Evolutionary conservation across 352 stramenopile genomes (phyloP).

Genomic region (Elongisporangium prolatum): DNA sequence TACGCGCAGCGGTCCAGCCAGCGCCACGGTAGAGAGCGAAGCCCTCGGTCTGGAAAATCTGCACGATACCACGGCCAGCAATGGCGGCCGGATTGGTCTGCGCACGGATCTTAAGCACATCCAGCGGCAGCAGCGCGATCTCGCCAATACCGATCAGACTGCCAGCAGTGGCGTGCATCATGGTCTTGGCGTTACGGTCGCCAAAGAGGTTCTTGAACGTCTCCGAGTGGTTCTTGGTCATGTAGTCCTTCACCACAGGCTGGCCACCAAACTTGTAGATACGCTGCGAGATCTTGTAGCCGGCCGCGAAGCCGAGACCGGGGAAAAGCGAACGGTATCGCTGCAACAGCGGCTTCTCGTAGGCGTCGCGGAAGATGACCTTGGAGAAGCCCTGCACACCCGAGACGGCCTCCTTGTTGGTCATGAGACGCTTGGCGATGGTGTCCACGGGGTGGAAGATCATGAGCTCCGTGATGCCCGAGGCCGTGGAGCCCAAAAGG

Average conservation of each 20-base stretch:
- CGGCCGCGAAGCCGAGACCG: constrained; percentile 90
- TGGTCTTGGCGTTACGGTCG: constrained; percentile 90
- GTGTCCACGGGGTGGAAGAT: constrained; percentile 96
- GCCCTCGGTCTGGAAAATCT: constrained; percentile 92
- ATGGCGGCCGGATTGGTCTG: constrained; percentile 94
- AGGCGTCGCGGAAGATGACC: constrained; percentile 88
- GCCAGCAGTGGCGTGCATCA: constrained; percentile 91
- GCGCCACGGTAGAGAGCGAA: constrained; percentile 89
- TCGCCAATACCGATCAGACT: constrained; percentile 94
- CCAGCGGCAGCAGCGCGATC: constrained; percentile 92
- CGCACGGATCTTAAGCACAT: constrained; percentile 96
- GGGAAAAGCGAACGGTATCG: constrained; percentile 90
- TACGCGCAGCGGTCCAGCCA: constrained; percentile 90
- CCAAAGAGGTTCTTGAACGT: constrained; percentile 89
- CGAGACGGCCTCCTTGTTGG: constrained; percentile 68
- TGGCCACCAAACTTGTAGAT: constrained; percentile 98
- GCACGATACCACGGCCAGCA: constrained; percentile 83
- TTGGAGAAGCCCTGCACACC: constrained; percentile 52
- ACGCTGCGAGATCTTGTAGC: constrained; percentile 96
- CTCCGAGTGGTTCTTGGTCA: constrained; percentile 85
- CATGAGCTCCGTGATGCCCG: constrained; percentile 91
- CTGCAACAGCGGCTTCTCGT: constrained; percentile 65
- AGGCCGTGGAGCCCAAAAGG: constrained; percentile 89
- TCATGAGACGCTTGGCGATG: constrained; percentile 94
- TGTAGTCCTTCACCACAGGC: constrained; percentile 91